Base-by-base conservation (phyloP, 2,329 filamentous ascomycete genomes). In the Xylariomycetidae sp. region DNA sequence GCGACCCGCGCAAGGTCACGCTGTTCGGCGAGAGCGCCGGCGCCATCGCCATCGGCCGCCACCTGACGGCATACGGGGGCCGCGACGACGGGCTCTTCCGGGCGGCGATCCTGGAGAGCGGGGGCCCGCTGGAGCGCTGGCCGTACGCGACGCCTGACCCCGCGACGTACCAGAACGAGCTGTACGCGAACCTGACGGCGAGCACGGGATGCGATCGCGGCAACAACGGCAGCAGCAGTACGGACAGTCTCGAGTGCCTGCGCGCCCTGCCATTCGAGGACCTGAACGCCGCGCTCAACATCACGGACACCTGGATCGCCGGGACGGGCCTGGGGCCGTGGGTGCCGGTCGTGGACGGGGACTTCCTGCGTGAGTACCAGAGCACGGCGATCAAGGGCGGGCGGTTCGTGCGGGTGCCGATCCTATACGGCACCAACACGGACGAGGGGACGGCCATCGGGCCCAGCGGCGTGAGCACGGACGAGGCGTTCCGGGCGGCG, bases 51-150 rank as follows among this genome's bases (percentile, higher is more conserved):
- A 59, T 58, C 15, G 55, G 58, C 3, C 62, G 62, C 30, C 77
- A 80, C 16, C 57, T 77, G 15, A 63, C 72, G 19, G 70, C 72
- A 7, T 74, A 77, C 40, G 68, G 66, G 20, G 74, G 76, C 0
- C 60, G 72, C 18, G 64, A 79, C 33, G 73, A 80, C 35, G 56
- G 60, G 0, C 55, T 80, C 0, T 80, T 77, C 46, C 64, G 66
- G 4, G 69, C 56, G 6, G 74, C 66, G 3, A 78, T 75, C 27
- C 56, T 71, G 34, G 64, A 80, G 33, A 75, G 69, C 10, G 72
- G 72, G 4, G 59, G 61, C 1, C 54, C 58, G 4, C 56, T 49
- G 1, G 53, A 52, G 3, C n/a, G n/a, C n/a, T n/a, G n/a, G n/a
- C n/a, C n/a, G n/a, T n/a, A n/a, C n/a, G 44, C 50, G 1, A 47